Evolutionary conservation across 768 basidiomycete species (phyloP).

Genomic region (Neoboletus subvelutipes): DNA sequence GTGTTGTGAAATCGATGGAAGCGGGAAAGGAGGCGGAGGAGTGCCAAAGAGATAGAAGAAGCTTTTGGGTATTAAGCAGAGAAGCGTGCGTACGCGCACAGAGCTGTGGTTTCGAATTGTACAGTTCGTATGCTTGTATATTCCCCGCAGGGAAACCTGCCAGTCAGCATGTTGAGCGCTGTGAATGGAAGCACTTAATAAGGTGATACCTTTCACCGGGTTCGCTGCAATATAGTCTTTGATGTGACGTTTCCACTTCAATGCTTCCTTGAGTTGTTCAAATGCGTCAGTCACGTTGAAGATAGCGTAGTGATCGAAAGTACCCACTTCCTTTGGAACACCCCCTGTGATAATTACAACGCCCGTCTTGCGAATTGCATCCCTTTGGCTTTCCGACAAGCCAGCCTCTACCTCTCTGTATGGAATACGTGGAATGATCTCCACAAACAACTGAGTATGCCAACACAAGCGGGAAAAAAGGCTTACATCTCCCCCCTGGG

Average conservation of each 20-base stretch:
- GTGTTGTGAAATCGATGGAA: slow-evolving; percentile 48
- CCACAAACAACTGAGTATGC: not conserved
- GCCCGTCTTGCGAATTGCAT: slow-evolving; percentile 50
- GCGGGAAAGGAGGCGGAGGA: slow-evolving; percentile 38
- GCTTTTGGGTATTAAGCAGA: slow-evolving; percentile 54
- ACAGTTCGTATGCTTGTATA: slow-evolving; percentile 73
- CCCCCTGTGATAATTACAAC: slow-evolving; percentile 57
- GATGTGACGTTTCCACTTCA: slow-evolving; percentile 56
- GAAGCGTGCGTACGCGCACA: slow-evolving; percentile 66
- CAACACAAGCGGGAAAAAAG: not conserved
- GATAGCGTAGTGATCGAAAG: slow-evolving; percentile 6
- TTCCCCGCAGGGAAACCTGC: slow-evolving; percentile 66
- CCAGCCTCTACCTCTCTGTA: slow-evolving; percentile 48
- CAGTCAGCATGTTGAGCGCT: not conserved
- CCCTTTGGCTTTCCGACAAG: slow-evolving; percentile 44
- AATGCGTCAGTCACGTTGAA: not conserved
- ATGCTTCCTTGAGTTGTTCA: slow-evolving; percentile 46
- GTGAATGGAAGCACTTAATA: not conserved
- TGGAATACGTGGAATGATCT: slow-evolving; percentile 54
- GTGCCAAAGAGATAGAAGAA: slow-evolving; percentile 61
- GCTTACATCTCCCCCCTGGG: slow-evolving; percentile 47
- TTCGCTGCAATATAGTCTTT: slow-evolving; percentile 55
- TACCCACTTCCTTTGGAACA: slow-evolving; percentile 49
- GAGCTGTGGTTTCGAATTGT: slow-evolving; percentile 64
- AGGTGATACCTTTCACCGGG: slow-evolving; percentile 46